phyloP scores from a whole-genome alignment of 805 yeast genomes.

The Yamadazyma sp. region DNA sequence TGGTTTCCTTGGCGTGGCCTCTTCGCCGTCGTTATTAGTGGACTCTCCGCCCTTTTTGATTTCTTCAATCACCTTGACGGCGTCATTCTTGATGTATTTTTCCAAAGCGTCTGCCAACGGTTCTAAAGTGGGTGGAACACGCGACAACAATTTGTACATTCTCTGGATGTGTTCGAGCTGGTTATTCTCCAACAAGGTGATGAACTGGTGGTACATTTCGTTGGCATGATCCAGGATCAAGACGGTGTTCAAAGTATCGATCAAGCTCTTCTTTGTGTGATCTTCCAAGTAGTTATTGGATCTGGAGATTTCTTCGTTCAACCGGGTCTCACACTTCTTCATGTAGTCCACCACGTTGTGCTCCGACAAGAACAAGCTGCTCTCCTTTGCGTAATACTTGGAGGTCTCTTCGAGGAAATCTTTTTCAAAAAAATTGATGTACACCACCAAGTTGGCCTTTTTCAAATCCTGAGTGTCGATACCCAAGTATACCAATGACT shows the following conservation, averaged over 20 bases:
- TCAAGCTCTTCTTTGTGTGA: slow-evolving; percentile 74
- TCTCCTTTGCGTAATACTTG: slow-evolving; percentile 67
- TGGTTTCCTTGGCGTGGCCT: slow-evolving; percentile 18
- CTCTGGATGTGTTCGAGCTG: slow-evolving; percentile 72
- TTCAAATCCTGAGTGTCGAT: slow-evolving; percentile 88
- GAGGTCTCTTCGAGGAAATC: slow-evolving; percentile 71
- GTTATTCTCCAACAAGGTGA: slow-evolving; percentile 69
- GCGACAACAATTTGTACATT: slow-evolving; percentile 70
- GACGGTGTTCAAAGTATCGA: slow-evolving; percentile 71
- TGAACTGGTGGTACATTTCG: slow-evolving; percentile 74
- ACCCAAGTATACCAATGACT: slow-evolving; percentile 85
- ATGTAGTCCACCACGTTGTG: slow-evolving; percentile 90
- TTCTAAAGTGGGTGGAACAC: slow-evolving; percentile 77
- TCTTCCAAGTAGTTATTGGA: slow-evolving; percentile 81
- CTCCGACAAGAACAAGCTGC: slow-evolving; percentile 59
- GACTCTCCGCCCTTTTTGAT: slow-evolving; percentile 36
- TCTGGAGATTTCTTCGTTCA: slow-evolving; percentile 79
- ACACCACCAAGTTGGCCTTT: slow-evolving; percentile 78
- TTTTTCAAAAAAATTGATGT: slow-evolving; percentile 75
- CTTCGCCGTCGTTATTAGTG: slow-evolving; percentile 15
- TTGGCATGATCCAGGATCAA: slow-evolving; percentile 78
- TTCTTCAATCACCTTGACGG: slow-evolving; percentile 54
- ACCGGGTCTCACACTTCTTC: slow-evolving; percentile 77
- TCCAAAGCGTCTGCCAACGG: slow-evolving; percentile 76
- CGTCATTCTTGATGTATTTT: slow-evolving; percentile 59